Conservation (phyloP, 108 stramenopile genomes). For the Skeletonema marinoi region DNA sequence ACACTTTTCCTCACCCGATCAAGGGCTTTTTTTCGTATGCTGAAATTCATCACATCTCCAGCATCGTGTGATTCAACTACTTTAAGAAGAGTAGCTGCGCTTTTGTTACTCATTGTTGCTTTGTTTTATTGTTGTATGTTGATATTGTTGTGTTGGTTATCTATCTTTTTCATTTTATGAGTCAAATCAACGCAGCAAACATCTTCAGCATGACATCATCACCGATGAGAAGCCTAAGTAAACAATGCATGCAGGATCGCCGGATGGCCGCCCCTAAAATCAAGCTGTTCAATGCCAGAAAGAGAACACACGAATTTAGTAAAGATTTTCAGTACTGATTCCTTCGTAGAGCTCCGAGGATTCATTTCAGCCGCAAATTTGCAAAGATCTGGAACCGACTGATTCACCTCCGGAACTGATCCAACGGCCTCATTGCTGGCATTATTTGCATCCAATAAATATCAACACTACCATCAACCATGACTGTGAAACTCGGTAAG, state of each 20-base stretch:
- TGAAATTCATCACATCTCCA: slow-evolving; percentile 43
- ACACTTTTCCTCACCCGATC: neutral
- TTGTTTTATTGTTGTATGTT: no score
- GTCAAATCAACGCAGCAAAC: no score
- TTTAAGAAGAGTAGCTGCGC: slow-evolving; percentile 34
- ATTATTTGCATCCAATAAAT: neutral
- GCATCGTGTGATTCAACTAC: slow-evolving; percentile 34
- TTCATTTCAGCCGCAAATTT: no score
- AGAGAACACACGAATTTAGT: no score
- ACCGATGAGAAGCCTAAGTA: no score
- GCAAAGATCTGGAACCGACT: no score
- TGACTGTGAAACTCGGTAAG: slow-evolving; percentile 53
- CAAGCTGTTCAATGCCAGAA: no score
- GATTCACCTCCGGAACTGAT: neutral
- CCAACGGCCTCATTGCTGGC: neutral
- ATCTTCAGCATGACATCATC: no score
- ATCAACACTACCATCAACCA: neutral
- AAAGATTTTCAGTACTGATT: no score
- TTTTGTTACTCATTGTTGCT: slow-evolving; percentile 13
- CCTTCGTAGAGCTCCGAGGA: no score
- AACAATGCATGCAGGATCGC: no score
- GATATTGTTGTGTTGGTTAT: neutral
- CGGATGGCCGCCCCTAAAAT: no score
- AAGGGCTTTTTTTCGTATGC: slow-evolving; percentile 19
- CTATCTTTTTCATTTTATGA: neutral